phyloP scores from a whole-genome alignment of 176 grass and related monocot genomes.

The Coix lacrymajobi region DNA sequence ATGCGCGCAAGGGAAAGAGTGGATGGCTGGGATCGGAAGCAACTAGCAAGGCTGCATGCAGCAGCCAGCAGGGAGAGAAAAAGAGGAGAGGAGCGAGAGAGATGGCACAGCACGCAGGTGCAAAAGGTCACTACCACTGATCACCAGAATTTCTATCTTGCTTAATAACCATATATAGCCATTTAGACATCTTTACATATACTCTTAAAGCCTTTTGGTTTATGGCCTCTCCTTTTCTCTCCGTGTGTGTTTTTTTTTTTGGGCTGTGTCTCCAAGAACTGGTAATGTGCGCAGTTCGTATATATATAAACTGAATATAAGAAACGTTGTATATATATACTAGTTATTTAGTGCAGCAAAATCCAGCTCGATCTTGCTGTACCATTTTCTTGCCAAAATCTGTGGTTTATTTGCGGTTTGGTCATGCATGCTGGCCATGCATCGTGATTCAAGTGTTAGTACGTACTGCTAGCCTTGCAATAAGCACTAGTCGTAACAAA shows the following conservation, averaged over 20 bases:
- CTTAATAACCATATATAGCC: slow-evolving; percentile 42
- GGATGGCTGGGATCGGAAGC: background rate
- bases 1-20: background rate
- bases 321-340: background rate
- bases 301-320: background rate
- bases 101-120: too few species aligned
- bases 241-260: background rate
- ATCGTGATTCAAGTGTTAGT: background rate
- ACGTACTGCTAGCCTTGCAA: background rate
- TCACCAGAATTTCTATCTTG: background rate
- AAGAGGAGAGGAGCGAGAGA: background rate
- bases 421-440: background rate
- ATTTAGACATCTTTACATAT: slow-evolving; percentile 16
- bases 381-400: background rate
- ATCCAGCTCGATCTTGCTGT: background rate
- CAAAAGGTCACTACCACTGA: too few species aligned
- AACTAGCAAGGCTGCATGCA: too few species aligned
- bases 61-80: background rate
- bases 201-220: slow-evolving; percentile 10
- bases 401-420: background rate
- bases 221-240: slow-evolving; percentile 14
- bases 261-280: background rate
- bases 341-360: background rate
- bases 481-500: background rate
- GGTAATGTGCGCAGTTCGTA: background rate